Conservation (phyloP, 345 rosid genomes). For the Pistacia integerrima region DNA sequence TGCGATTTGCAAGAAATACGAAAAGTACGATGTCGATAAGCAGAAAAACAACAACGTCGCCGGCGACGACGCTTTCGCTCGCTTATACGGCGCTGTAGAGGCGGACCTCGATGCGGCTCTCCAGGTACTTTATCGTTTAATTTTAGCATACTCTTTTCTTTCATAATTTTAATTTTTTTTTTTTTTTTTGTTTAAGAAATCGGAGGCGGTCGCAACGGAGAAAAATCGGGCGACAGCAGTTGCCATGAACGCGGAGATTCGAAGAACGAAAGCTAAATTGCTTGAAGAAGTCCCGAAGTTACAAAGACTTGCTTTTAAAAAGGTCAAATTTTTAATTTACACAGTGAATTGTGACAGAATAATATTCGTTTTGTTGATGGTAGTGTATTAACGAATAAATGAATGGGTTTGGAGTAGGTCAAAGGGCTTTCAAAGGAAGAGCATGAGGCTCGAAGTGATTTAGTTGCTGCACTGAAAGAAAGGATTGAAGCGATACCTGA, state of each 20-base stretch:
- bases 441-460: constrained; percentile 58
- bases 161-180: neutral
- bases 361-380: neutral
- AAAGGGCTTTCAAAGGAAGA: constrained; percentile 65
- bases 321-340: constrained; percentile 30
- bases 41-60: constrained; percentile 53
- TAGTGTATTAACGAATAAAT: neutral
- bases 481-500: constrained; percentile 68
- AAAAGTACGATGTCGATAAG: constrained; percentile 64
- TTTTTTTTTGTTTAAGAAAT: constrained; percentile 40
- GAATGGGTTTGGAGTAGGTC: constrained; percentile 27
- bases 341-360: neutral
- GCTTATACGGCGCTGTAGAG: constrained; percentile 51
- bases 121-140: constrained; percentile 26
- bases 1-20: constrained; percentile 66
- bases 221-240: constrained; percentile 63
- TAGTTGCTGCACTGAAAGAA: constrained; percentile 57
- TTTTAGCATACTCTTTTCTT: neutral
- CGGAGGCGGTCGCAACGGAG: constrained; percentile 54
- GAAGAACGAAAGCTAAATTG: constrained; percentile 61
- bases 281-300: constrained; percentile 64
- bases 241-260: constrained; percentile 65
- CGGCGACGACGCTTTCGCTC: constrained; percentile 67
- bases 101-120: constrained; percentile 47
- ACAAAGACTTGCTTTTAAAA: constrained; percentile 64